Base-by-base conservation (phyloP, 768 basidiomycete genomes). In the Mycena rebaudengoi region DNA sequence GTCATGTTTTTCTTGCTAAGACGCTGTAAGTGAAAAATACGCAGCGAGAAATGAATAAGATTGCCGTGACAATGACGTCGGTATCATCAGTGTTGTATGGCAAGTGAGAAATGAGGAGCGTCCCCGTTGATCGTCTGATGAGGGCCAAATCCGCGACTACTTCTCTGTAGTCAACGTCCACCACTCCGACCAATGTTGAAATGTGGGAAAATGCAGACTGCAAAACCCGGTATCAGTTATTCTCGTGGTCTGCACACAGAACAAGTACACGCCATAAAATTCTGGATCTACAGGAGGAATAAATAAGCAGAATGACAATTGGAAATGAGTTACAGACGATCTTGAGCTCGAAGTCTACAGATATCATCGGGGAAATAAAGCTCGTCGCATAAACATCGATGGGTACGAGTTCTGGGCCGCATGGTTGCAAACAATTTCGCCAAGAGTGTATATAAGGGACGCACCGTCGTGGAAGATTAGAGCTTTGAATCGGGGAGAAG, bases 391-490 rank as follows among this genome's bases (percentile, higher is more conserved):
- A 59, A 21, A 49, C 32, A 40, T 59, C 57, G 37, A 59, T 59
- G 26, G 57, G 46, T 7, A 59, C 57, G 14, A 59, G 57, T 26
- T 59, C 57, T 50, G 29, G 16, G 28, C 7, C 2, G 21, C 4
- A 23, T 26, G 4, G 14, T 37, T n/a, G 29, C n/a, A n/a, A n/a
- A n/a, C n/a, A n/a, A n/a, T n/a, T n/a, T 45, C 25, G 39, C 33
- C 35, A 29, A 51, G 5, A 14, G 18, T 29, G 16, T 1, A 16
- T 21, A 33, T 5, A n/a, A 20, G 21, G 5, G 1, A 5, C 33
- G n/a, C 16, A 51, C 49, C 58, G 25, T 60, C 58, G 49, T 60
- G 58, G n/a, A 60, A 60, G 25, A 51, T 26, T 1, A 60, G 30
- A 7, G 49, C 48, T n/a, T 41, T 28, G 16, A 60, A 23, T 0